Conservation (phyloP, 1,284 basidiomycete genomes). For the Pseudozyma thailandica region DNA sequence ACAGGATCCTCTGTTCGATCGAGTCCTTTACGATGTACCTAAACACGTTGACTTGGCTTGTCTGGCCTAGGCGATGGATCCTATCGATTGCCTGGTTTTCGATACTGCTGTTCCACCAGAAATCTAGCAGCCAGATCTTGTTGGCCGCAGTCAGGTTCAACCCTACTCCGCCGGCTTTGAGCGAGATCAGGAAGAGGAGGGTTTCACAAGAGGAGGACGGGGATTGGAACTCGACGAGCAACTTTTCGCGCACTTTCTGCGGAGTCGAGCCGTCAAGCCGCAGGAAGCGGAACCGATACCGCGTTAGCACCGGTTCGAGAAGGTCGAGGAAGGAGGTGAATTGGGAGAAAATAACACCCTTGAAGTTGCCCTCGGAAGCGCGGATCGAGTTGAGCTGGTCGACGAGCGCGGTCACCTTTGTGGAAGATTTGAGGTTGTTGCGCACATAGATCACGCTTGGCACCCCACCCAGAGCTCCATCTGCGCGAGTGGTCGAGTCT, state of each 20-base stretch:
- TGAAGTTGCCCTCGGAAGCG: constrained; percentile 69
- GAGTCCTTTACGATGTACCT: constrained; percentile 92
- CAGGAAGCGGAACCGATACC: constrained; percentile 50
- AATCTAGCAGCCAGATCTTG: constrained; percentile 65
- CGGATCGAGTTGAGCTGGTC: constrained; percentile 74
- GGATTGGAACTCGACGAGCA: constrained; percentile 80
- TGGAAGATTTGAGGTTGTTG: constrained; percentile 86
- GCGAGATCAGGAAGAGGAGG: constrained; percentile 86
- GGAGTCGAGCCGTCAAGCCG: constrained; percentile 90
- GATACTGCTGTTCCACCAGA: constrained; percentile 65
- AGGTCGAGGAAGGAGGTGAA: constrained; percentile 70
- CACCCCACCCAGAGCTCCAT: background rate
- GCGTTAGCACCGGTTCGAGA: constrained; percentile 52
- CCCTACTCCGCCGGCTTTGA: constrained; percentile 94
- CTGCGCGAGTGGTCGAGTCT: background rate
- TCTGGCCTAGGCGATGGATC: constrained; percentile 87
- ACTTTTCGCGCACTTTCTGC: constrained; percentile 80
- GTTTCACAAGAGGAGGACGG: constrained; percentile 75
- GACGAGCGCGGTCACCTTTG: constrained; percentile 82
- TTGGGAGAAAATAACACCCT: constrained; percentile 69
- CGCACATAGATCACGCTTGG: constrained; percentile 65
- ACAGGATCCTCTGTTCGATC: constrained; percentile 76
- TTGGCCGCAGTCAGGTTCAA: constrained; percentile 65
- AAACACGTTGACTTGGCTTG: constrained; percentile 85
- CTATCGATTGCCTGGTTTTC: constrained; percentile 78